Evolutionary conservation across 2,329 filamentous ascomycete species (phyloP).

Genomic region (Knufia petricola): DNA sequence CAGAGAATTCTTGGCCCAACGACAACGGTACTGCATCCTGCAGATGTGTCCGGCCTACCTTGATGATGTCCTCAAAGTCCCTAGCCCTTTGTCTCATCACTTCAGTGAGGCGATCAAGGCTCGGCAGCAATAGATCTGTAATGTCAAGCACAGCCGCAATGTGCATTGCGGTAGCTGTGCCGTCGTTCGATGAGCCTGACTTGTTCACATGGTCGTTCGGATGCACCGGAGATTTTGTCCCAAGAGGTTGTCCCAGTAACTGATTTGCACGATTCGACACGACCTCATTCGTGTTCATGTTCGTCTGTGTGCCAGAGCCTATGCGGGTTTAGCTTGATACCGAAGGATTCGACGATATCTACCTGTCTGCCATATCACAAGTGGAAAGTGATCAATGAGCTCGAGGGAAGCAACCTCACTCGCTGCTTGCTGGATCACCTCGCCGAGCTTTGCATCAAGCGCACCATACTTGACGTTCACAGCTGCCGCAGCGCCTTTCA

Average conservation of each 20-base stretch:
- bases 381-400: slow-evolving; percentile 92
- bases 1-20: slow-evolving; percentile 80
- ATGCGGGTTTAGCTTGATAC: no score
- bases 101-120: slow-evolving; percentile 61
- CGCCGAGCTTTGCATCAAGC: slow-evolving; percentile 6
- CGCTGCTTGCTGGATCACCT: slow-evolving; percentile 81
- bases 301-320: slow-evolving; percentile 96
- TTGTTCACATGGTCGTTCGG: slow-evolving; percentile 93
- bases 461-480: slow-evolving; percentile 11
- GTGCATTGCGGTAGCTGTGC: slow-evolving; percentile 90
- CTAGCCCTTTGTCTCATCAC: slow-evolving; percentile 71
- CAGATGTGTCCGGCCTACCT: slow-evolving; percentile 81
- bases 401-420: slow-evolving; percentile 88
- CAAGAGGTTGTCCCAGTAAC: slow-evolving; percentile 45
- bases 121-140: slow-evolving; percentile 64
- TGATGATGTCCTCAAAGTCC: slow-evolving; percentile 77
- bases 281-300: slow-evolving; percentile 99
- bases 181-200: slow-evolving; percentile 84
- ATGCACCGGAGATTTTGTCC: slow-evolving; percentile 82
- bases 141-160: slow-evolving; percentile 81
- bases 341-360: no score
- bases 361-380: slow-evolving; percentile 99
- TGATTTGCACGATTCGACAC: slow-evolving; percentile 99
- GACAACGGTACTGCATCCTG: slow-evolving; percentile 83
- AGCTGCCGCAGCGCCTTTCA: slow-evolving; percentile 13